Evolutionary conservation across 176 grass and related monocot genomes (phyloP), one percentile per base, ranked within the genome.

Genomic region (Rhipidocladum racemiflorum): DNA sequence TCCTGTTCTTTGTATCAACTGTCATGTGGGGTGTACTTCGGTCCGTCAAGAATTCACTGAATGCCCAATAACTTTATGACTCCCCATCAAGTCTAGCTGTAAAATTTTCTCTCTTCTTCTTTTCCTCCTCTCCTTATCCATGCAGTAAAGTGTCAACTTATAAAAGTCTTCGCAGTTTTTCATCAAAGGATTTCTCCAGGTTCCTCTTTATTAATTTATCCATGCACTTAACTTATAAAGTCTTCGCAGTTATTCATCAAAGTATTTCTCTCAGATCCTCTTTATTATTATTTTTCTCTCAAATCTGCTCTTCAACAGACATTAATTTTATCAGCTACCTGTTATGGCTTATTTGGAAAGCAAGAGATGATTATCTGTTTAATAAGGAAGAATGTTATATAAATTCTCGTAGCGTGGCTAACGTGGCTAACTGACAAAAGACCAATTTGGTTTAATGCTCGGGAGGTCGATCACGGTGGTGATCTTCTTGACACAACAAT

Each of bases 11-110:
- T 63, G 20, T 82, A 43, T 97, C 95, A 30, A 93, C 88, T 48
- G 61, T 86, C 59, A 97, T 97, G 92, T 97, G 95, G 95, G 83
- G 86, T 76, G 82, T 86, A 34, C 88, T 98, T 70, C 84, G 92
- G 43, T 91, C 82, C 10, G 20, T 98, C 29, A 95, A 89, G 81
- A 90, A 74, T 3, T 87, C 88, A 11, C 40, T 87, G 32, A 87
- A 59, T 68, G 36, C 72, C 2, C 85, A 85, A 54, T 92, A 79
- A 88, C 65, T 28, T 68, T 70, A 76, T 34, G 35, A 62, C 15
- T 45, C 16, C 48, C 0, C 44, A 23, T 16, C 6, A 36, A 75
- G 6, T 66, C 5, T 28, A 72, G n/a, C 35, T 71, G 6, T 60
- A 81, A 70, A 59, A 57, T 25, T 42, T 10, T 42, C 0, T 43